Base-by-base conservation (phyloP, 1,284 basidiomycete genomes). In the Ustilago bromivora region DNA sequence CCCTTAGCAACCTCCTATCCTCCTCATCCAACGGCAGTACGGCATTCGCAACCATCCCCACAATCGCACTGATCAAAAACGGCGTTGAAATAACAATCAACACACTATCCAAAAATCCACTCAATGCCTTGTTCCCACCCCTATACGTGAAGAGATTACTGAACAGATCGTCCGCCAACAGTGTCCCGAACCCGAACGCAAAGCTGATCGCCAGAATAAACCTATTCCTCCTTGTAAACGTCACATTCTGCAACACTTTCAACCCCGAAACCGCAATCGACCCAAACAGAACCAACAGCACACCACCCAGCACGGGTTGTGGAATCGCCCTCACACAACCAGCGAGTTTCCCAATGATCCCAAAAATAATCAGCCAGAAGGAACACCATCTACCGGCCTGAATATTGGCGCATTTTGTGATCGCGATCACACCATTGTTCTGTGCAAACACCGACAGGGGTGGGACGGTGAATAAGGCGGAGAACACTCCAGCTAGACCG, bases 361-460 rank as follows among this genome's bases (percentile, higher is more conserved):
- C 82, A 28, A 83, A 78, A 17, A 83, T 66, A 51, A 83, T 70
- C 34, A 83, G 67, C 70, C 73, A 83, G 52, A 72, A 74, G 43
- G 72, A 74, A 63, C 79, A 80, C 71, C 76, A 83, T 52, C 80
- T 60, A 2, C 82, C 82, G 0, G 82, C 82, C 12, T 69, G 72
- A 35, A 80, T 76, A 43, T 82, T 83, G 40, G 81, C 82, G 35
- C 78, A 71, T 23, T 79, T 71, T 8, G 88, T 87, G 15, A 87
- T 84, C 59, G 87, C 87, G 46, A 89, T 87, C 55, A 87, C 85
- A 56, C 87, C 87, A 81, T 93, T 93, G 86, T 94, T 94, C 89
- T 92, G 93, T 36, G 93, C 92, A 82, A 94, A 94, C 52, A 92
- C 90, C 12, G 92, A 93, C n/a, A 82, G 63, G 0, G 93, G 93